phyloP scores from a whole-genome alignment of 2,329 filamentous ascomycete genomes.

The Colletotrichum cuscutae region DNA sequence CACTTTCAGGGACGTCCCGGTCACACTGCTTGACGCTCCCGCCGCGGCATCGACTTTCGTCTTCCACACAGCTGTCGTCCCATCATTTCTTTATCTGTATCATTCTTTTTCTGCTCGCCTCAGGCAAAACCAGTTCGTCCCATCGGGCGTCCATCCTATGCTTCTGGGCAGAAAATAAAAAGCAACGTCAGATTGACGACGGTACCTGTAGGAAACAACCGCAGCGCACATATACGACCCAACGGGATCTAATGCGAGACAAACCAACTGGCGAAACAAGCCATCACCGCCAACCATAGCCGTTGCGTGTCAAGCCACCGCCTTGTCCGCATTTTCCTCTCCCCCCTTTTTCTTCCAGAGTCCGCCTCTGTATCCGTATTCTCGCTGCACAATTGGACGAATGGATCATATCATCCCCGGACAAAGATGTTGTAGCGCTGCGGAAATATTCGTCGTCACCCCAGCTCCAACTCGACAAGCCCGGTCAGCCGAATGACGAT shows the following conservation, averaged over 20 bases:
- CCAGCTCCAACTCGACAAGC: slow-evolving; percentile 14
- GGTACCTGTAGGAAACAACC: not conserved
- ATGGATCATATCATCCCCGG: not conserved
- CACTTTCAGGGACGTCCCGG: not conserved
- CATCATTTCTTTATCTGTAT: not conserved
- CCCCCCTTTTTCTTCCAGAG: not conserved
- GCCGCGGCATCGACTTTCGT: not conserved
- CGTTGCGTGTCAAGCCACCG: not conserved
- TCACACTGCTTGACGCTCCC: not conserved
- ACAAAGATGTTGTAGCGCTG: not conserved
- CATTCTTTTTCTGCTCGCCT: not conserved
- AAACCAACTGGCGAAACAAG: not conserved
- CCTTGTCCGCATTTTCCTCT: not conserved
- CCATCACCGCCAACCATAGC: not conserved
- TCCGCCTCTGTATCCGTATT: not conserved
- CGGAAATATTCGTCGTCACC: not conserved
- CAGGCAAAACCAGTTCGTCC: slow-evolving; percentile 6
- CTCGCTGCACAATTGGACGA: not conserved
- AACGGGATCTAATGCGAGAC: no score
- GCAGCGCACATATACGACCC: not conserved
- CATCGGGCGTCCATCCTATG: not conserved
- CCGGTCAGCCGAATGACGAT: slow-evolving; percentile 31
- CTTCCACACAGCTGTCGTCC: not conserved
- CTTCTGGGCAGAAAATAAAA: not conserved
- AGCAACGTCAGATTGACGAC: not conserved